Conservation (phyloP, 2,329 filamentous ascomycete genomes). For the Huntiella bhutanensis region DNA sequence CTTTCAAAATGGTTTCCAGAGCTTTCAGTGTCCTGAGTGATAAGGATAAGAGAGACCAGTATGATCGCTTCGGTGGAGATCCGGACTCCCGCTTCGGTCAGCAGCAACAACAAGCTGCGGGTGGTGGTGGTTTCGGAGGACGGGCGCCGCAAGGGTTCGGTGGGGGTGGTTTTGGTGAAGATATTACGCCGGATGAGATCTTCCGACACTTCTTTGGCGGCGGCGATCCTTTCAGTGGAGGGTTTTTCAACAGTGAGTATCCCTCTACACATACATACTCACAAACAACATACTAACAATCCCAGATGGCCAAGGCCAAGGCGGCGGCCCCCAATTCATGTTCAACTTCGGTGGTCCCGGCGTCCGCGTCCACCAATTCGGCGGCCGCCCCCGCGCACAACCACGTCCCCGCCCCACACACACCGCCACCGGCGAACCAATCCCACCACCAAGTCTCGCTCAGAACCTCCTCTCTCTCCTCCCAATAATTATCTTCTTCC, state of each 20-base stretch:
- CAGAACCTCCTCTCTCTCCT: slow-evolving; percentile 55
- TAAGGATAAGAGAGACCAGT: slow-evolving; percentile 78
- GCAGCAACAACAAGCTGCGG: slow-evolving; percentile 2
- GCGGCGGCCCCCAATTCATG: slow-evolving; percentile 70
- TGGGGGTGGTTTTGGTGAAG: slow-evolving; percentile 47
- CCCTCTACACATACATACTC: neutral
- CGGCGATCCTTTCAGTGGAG: slow-evolving; percentile 43
- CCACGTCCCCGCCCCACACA: slow-evolving; percentile 51
- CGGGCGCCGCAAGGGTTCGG: slow-evolving; percentile 22
- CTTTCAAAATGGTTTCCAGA: slow-evolving; percentile 92
- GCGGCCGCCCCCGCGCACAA: slow-evolving; percentile 49
- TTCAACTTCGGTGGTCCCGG: slow-evolving; percentile 85
- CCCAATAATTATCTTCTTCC: slow-evolving; percentile 74
- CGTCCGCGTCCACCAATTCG: slow-evolving; percentile 88
- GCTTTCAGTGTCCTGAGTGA: slow-evolving; percentile 90
- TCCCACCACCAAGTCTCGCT: slow-evolving; percentile 18
- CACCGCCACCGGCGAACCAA: slow-evolving; percentile 30
- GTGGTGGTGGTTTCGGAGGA: slow-evolving; percentile 28
- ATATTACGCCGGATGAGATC: slow-evolving; percentile 90
- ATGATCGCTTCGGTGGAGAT: slow-evolving; percentile 75
- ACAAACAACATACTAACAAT: neutral
- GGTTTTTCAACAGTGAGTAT: slow-evolving; percentile 25
- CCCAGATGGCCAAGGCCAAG: slow-evolving; percentile 31
- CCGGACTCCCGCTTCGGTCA: slow-evolving; percentile 63
- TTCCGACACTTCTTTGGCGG: slow-evolving; percentile 92